Percentiles rank a stretch among this genome's conserved stretches.
Conservation (phyloP, 805 yeast genomes). For the Candida berthetii region DNA sequence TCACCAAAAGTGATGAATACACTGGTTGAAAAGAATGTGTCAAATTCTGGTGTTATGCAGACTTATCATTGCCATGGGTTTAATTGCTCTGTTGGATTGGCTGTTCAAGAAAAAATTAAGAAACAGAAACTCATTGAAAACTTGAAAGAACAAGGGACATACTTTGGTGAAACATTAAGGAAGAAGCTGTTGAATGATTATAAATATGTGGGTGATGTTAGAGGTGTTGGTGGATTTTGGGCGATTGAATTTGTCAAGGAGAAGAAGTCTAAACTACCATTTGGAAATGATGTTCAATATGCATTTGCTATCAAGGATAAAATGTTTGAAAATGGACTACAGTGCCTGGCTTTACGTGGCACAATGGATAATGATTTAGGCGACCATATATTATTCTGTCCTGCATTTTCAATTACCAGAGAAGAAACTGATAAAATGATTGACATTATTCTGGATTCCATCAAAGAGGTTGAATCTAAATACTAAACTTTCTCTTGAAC, state of each 20-base stretch:
- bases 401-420: slow-evolving; percentile 33
- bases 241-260: slow-evolving; percentile 44
- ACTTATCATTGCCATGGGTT: slow-evolving; percentile 42
- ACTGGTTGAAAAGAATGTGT: slow-evolving; percentile 17
- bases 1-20: slow-evolving; percentile 30
- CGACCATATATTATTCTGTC: slow-evolving; percentile 39
- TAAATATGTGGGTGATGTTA: slow-evolving; percentile 38
- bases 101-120: slow-evolving; percentile 35
- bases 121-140: slow-evolving; percentile 30
- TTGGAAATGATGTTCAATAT: slow-evolving; percentile 25
- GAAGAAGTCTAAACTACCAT: slow-evolving; percentile 38
- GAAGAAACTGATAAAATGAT: slow-evolving; percentile 31
- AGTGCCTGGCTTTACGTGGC: slow-evolving; percentile 35
- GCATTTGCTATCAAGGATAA: slow-evolving; percentile 25
- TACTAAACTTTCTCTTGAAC: too few species aligned
- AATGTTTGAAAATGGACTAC: slow-evolving; percentile 33
- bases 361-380: slow-evolving; percentile 33
- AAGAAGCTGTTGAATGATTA: slow-evolving; percentile 21
- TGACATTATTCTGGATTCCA: slow-evolving; percentile 15
- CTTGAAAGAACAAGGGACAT: slow-evolving; percentile 34
- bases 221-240: slow-evolving; percentile 54
- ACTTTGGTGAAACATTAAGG: slow-evolving; percentile 32
- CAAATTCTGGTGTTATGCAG: slow-evolving; percentile 36
- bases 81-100: slow-evolving; percentile 39
- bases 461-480: slow-evolving; percentile 10